phyloP scores from a whole-genome alignment of 805 yeast genomes.

The Metschnikowia drakensbergensis region DNA sequence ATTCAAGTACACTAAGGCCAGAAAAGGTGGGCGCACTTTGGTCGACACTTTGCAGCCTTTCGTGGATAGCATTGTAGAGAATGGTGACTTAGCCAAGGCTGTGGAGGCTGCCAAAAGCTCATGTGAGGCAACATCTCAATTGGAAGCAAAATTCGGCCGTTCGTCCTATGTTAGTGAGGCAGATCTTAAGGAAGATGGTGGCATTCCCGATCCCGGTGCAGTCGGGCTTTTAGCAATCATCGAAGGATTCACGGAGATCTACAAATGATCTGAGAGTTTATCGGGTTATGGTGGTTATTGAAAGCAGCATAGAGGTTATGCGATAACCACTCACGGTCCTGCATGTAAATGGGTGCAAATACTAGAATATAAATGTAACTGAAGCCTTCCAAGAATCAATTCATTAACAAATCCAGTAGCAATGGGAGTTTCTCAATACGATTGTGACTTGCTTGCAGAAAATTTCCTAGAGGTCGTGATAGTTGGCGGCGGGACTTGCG shows the following conservation, averaged over 20 bases:
- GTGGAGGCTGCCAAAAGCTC: conserved; percentile 68
- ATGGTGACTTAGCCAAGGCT: conserved; percentile 57
- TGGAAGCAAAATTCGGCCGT: conserved; percentile 87
- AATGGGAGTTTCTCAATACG: not conserved
- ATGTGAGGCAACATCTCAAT: conserved; percentile 67
- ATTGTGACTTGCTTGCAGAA: conserved; percentile 6
- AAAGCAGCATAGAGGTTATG: not conserved
- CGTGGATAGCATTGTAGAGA: conserved; percentile 52
- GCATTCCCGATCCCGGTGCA: conserved; percentile 96
- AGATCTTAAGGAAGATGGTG: conserved; percentile 56
- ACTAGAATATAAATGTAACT: not conserved
- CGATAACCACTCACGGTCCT: not conserved
- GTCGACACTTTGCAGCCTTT: conserved; percentile 89
- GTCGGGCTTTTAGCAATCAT: conserved; percentile 69
- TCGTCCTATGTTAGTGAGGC: conserved; percentile 80
- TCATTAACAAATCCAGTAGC: not conserved
- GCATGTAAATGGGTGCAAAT: conserved; percentile 13
- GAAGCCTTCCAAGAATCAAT: not conserved
- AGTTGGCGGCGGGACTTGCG: conserved; percentile 48
- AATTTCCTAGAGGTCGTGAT: conserved; percentile 35
- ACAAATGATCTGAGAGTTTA: conserved; percentile 4
- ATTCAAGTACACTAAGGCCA: conserved; percentile 82
- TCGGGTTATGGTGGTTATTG: not conserved
- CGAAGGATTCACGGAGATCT: conserved; percentile 36
- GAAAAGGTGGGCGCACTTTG: conserved; percentile 84